A percentile compares a stretch with the other conserved stretches of the same genome.
phyloP scores from a whole-genome alignment of 2,329 filamentous ascomycete genomes.

The Dendryphion nanum region DNA sequence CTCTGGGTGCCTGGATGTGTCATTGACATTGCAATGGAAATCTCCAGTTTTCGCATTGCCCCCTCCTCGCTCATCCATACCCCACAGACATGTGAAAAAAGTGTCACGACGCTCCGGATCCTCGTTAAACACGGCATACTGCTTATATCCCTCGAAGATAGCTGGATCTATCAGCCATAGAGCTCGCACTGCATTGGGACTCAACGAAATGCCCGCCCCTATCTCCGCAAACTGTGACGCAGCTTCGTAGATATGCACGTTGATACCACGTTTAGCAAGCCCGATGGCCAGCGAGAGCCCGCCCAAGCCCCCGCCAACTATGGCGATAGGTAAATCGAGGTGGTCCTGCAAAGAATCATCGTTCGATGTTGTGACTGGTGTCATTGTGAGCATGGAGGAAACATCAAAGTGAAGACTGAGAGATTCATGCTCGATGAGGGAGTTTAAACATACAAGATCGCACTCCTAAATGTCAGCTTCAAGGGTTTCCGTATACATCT shows the following conservation, averaged over 20 bases:
- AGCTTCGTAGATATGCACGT: conserved; percentile 27
- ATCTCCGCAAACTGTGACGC: conserved; percentile 22
- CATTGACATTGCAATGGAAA: conserved; percentile 13
- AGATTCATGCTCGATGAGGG: no score
- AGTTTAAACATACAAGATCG: no score
- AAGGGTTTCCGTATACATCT: no score
- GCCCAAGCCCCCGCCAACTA: conserved; percentile 29
- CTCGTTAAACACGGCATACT: conserved; percentile 23
- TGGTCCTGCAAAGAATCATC: conserved; percentile 1
- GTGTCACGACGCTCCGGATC: conserved; percentile 11
- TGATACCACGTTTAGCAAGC: conserved; percentile 21
- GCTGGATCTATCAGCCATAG: conserved; percentile 20
- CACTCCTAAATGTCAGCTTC: no score
- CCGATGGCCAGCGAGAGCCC: conserved; percentile 28
- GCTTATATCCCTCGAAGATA: conserved; percentile 22
- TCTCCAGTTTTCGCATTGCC: conserved; percentile 16
- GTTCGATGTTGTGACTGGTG: no score
- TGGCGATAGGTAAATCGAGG: conserved; percentile 19
- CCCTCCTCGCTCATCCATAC: conserved; percentile 12
- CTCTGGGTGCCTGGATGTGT: conserved; percentile 9
- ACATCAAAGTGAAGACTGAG: no score
- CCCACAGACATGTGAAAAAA: conserved; percentile 16
- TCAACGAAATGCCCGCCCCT: conserved; percentile 29
- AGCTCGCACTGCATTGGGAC: conserved; percentile 22
- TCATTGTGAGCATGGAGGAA: no score